A percentile compares a stretch with the other conserved stretches of the same genome.
These are phyloP conservation scores for Trichoderma harzianum DNA, from an alignment of 2,329 filamentous ascomycete genomes.

Conservation along the genomic window DNA sequence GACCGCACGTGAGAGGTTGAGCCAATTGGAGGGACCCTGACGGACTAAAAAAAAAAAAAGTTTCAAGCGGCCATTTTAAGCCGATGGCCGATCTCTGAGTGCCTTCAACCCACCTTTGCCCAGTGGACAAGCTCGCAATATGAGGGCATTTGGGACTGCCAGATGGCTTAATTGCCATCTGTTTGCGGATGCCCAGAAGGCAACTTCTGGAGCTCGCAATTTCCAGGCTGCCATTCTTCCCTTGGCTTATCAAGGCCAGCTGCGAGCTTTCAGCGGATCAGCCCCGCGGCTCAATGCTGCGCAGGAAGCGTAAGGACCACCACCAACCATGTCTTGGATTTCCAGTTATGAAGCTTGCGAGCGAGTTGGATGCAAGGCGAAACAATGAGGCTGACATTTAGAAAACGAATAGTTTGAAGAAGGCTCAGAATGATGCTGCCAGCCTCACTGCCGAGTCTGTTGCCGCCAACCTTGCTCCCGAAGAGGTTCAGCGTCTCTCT, in stretches of 20 bases:
- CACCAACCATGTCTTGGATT: not conserved
- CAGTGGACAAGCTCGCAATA: constrained; percentile 27
- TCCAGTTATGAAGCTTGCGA: not conserved
- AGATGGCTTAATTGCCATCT: constrained; percentile 43
- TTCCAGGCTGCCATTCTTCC: constrained; percentile 27
- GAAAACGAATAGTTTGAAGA: constrained; percentile 39
- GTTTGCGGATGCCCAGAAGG: constrained; percentile 30
- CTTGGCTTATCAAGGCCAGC: constrained; percentile 25
- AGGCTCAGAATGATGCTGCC: constrained; percentile 52
- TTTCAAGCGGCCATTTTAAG: constrained; percentile 19
- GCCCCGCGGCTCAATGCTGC: constrained; percentile 32
- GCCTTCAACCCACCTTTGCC: constrained; percentile 16
- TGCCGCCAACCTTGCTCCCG: constrained; percentile 74
- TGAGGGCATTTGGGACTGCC: constrained; percentile 39
- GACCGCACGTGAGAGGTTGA: constrained; percentile 24
- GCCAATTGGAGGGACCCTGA: constrained; percentile 17
- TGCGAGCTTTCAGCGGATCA: constrained; percentile 36
- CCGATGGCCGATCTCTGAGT: constrained; percentile 9
- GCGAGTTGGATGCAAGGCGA: not conserved
- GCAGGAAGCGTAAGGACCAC: constrained; percentile 39
- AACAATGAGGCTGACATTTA: not conserved
- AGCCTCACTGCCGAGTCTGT: constrained; percentile 57
- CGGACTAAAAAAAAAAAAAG: constrained; percentile 27
- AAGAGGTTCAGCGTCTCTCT: constrained; percentile 73
- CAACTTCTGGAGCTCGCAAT: constrained; percentile 27